phyloP scores from a whole-genome alignment of 1,284 basidiomycete genomes.

The Cryptococcus amylolentus region DNA sequence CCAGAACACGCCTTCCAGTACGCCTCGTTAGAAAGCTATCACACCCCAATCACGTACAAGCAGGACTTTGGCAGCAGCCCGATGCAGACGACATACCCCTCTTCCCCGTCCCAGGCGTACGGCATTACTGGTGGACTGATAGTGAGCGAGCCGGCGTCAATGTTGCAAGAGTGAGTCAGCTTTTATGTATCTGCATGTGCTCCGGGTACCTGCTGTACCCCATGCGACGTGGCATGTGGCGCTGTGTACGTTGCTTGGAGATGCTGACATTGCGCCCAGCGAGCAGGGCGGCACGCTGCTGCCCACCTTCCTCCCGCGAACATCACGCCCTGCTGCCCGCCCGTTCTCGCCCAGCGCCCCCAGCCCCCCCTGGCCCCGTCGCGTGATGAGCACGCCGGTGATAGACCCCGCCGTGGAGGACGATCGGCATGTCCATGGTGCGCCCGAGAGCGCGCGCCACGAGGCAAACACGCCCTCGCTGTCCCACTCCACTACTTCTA shows the following conservation, averaged over 20 bases:
- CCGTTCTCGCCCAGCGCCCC: slow-evolving; percentile 19
- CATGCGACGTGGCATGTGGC: not conserved
- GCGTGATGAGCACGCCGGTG: slow-evolving; percentile 13
- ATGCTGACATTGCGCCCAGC: too few species aligned
- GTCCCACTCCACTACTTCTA: slow-evolving; percentile 6
- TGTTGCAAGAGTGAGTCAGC: slow-evolving; percentile 21
- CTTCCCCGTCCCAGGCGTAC: slow-evolving; percentile 24
- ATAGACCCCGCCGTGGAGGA: not conserved
- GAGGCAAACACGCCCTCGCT: slow-evolving; percentile 19
- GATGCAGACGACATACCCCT: slow-evolving; percentile 21
- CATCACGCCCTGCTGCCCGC: slow-evolving; percentile 10
- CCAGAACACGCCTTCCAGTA: slow-evolving; percentile 3
- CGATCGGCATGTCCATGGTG: not conserved
- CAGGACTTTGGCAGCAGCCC: slow-evolving; percentile 8
- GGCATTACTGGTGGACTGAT: slow-evolving; percentile 25
- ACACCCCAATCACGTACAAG: slow-evolving; percentile 8
- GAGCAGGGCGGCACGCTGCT: too few species aligned
- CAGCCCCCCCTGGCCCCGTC: slow-evolving; percentile 13
- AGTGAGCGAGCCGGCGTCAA: slow-evolving; percentile 16
- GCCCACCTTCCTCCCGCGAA: not conserved
- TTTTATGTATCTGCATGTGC: slow-evolving; percentile 1
- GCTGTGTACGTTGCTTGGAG: too few species aligned
- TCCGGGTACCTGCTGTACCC: not conserved
- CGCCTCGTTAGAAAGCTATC: slow-evolving; percentile 10
- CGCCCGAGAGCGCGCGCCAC: slow-evolving; percentile 4